phyloP scores from a whole-genome alignment of 2,329 filamentous ascomycete genomes.

The Colletotrichum sp. region DNA sequence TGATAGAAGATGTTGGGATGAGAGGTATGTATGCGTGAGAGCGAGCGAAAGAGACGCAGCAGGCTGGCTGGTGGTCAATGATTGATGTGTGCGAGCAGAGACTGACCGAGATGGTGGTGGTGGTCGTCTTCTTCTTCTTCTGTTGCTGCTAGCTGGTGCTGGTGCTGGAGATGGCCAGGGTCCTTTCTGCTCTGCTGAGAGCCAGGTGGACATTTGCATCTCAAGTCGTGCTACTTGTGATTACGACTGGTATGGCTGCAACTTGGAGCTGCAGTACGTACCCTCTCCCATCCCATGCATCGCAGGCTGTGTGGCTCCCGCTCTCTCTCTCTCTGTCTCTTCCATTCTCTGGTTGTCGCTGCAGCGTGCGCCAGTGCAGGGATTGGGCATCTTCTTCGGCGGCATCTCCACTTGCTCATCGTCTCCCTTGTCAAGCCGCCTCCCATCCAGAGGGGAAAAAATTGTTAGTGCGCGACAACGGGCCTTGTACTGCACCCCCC shows the following conservation, averaged over 20 bases:
- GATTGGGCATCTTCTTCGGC: conserved; percentile 8
- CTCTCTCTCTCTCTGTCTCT: neutral
- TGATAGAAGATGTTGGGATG: neutral
- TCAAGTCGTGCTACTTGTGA: neutral
- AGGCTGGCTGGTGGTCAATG: neutral
- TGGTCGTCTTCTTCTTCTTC: neutral
- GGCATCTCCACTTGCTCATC: conserved; percentile 10
- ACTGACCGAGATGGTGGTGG: neutral
- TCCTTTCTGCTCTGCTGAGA: neutral
- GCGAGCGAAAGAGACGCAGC: neutral
- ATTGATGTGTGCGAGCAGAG: neutral
- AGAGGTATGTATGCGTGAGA: neutral
- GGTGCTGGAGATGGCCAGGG: neutral
- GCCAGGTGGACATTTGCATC: neutral
- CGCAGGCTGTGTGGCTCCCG: neutral
- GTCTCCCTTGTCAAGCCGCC: conserved; percentile 11
- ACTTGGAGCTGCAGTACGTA: neutral
- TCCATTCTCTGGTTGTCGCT: neutral
- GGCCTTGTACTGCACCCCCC: conserved; percentile 1
- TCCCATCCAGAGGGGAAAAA: conserved; percentile 2
- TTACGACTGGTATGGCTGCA: neutral
- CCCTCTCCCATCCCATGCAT: neutral
- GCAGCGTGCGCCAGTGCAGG: neutral
- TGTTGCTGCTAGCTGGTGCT: neutral
- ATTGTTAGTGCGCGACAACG: conserved; percentile 20